Evolutionary conservation across 208 protist genomes (phyloP).

Genomic region (Wallacemonas sp.): DNA sequence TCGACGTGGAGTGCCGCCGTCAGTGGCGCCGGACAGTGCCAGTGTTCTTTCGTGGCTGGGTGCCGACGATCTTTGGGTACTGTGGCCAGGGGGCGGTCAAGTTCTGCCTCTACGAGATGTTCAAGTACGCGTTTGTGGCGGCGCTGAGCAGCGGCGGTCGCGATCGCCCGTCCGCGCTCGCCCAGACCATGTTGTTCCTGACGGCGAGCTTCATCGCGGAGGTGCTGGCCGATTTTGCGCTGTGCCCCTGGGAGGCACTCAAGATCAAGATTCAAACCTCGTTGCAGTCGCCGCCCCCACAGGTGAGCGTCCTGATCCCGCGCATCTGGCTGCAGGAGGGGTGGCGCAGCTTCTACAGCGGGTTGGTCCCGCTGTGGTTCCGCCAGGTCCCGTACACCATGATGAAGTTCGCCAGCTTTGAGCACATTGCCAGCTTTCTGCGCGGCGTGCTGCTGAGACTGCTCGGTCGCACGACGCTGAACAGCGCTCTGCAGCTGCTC

Average conservation of each 20-base stretch:
- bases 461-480: slow-evolving; percentile 8
- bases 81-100: slow-evolving; percentile 62
- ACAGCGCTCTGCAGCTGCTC: slow-evolving; percentile 30
- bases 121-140: slow-evolving; percentile 61
- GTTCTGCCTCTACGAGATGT: slow-evolving; percentile 77
- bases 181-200: slow-evolving; percentile 35
- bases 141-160: background rate
- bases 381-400: slow-evolving; percentile 96
- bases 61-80: slow-evolving; percentile 72
- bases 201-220: slow-evolving; percentile 68
- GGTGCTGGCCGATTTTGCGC: slow-evolving; percentile 63
- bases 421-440: slow-evolving; percentile 45
- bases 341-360: slow-evolving; percentile 79
- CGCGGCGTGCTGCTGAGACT: slow-evolving; percentile 22
- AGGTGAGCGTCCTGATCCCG: slow-evolving; percentile 40
- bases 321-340: slow-evolving; percentile 64
- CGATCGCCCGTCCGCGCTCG: background rate
- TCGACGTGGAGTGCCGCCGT: slow-evolving; percentile 26
- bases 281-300: slow-evolving; percentile 14
- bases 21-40: slow-evolving; percentile 32
- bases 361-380: slow-evolving; percentile 88
- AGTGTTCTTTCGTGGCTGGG: slow-evolving; percentile 60
- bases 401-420: slow-evolving; percentile 92
- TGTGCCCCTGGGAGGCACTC: slow-evolving; percentile 76
- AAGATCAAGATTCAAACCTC: slow-evolving; percentile 84